Base-by-base conservation (phyloP, 2,329 filamentous ascomycete species). In the Penicillium sp. region DNA sequence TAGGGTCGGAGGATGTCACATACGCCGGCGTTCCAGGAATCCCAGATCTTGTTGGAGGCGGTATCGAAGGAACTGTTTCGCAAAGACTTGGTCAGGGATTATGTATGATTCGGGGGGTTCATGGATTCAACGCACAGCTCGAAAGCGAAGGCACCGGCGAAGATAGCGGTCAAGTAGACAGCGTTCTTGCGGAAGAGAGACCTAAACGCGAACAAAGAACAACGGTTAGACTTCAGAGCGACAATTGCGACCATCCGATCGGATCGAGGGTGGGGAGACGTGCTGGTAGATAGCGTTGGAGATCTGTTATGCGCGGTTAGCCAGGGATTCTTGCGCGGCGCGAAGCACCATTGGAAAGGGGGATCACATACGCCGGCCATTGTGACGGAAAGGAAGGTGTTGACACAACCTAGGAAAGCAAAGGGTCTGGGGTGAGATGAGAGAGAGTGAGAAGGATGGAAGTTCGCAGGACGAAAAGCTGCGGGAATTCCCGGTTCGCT, bases 21-120 rank as follows among this genome's bases (percentile, higher is more conserved):
- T 91, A 97, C 93, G 71, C 95, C 95, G 72, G 84, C 85, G 87
- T 99, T 99, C 75, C 93, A 79, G 75, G 79, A 84, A 77, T 99
- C 91, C 95, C 95, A 99, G 75, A 97, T 72, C 76, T 83, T 88
- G 80, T 96, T 90, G 78, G 93, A 90, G 70, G 80, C 79, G 57
- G 85, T 85, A 80, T 98, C 92, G 78, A 91, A 98, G 70, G 83
- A 85, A 76, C 95, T 98, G 71, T 71, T 60, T 48, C 43, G 48
- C 16, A 48, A 58, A 53, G 46, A 19, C n/a, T 41, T 55, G 41
- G 63, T 72, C 60, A 69, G 65, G 37, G 9, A 39, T 57, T 35
- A 19, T 53, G 31, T 53, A 52, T 45, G 22, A 44, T 44, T 53
- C 51, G 52, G 22, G 31, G 31, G 43, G 31, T 48, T 26, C 26